Conservation (phyloP, 495 filamentous ascomycete genomes). For the Daldinia concentrica region DNA sequence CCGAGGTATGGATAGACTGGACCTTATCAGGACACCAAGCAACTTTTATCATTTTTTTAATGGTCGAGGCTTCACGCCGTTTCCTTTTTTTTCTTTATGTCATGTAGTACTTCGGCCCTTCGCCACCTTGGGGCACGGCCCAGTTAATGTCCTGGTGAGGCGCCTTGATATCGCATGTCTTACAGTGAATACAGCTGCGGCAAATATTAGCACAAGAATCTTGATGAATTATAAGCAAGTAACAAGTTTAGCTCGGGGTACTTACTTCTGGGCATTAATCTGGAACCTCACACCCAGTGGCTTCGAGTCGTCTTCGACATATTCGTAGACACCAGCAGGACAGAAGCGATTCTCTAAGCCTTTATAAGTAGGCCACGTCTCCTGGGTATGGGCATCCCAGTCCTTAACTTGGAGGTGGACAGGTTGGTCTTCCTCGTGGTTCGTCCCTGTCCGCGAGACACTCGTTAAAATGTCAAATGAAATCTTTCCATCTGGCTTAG, state of each 20-base stretch:
- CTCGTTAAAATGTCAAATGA: constrained; percentile 95
- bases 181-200: constrained; percentile 94
- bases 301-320: constrained; percentile 89
- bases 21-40: constrained; percentile 13
- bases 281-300: constrained; percentile 89
- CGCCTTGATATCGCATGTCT: constrained; percentile 99
- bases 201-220: constrained; percentile 19
- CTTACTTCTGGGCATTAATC: constrained; percentile 97
- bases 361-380: constrained; percentile 87
- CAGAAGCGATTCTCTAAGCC: constrained; percentile 98
- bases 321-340: constrained; percentile 98
- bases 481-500: constrained; percentile 93
- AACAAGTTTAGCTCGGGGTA: constrained; percentile 35
- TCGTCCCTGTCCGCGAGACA: constrained; percentile 93
- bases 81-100: constrained; percentile 60
- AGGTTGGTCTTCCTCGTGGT: constrained; percentile 98
- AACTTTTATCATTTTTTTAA: not conserved
- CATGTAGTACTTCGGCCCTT: constrained; percentile 96
- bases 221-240: not conserved
- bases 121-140: constrained; percentile 93
- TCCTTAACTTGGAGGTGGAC: constrained; percentile 94
- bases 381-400: constrained; percentile 86
- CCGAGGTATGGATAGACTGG: not conserved
- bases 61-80: not conserved
- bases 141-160: constrained; percentile 97